Evolutionary conservation across 257 asterid species (phyloP), one percentile per base, ranked within the genome.

Genomic region (Solanum virginianum): DNA sequence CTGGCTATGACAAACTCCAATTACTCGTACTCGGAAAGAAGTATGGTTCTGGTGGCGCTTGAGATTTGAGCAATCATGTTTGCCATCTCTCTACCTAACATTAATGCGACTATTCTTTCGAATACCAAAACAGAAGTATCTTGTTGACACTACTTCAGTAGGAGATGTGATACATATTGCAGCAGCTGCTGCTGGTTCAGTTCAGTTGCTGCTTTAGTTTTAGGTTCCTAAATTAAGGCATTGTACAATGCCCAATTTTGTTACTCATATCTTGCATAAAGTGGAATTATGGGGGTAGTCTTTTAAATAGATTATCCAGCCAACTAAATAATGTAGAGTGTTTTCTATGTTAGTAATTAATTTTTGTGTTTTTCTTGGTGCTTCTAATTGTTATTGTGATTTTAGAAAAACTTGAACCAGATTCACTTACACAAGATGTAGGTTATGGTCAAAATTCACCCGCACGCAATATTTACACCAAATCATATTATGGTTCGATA

Each of bases 41-140:
- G 83, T 89, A 89, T 49, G 90, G 90, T 29, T 89, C 91, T 4
- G 91, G 90, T 18, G 91, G 91, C 80, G 89, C 89, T 80, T 89
- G 65, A 59, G 63, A 36, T 5, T 51, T 75, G 62, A 36, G 74
- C 74, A 7, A 74, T 47, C 59, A 75, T 22, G 41, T 24, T 45
- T 75, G 45, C 63, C 84, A 45, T 70, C 59, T 62, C 85, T 87
- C 69, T 36, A 36, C 53, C 55, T 81, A 81, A 29, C 49, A 87
- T 72, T 74, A 85, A 81, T 65, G 6, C 62, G 22, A 70, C 18
- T 43, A 70, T 74, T 47, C 41, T 45, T 80, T 29, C 45, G n/a
- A n/a, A 49, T 41, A 63, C 43, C 55, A 17, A 77, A 82, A 41
- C 66, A 54, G 9, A 54, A 77, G 70, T 57, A 3, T 55, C 36